A percentile compares a stretch with the other conserved stretches of the same genome.
phyloP scores from a whole-genome alignment of 805 yeast species.

The Yarrowia porcina region DNA sequence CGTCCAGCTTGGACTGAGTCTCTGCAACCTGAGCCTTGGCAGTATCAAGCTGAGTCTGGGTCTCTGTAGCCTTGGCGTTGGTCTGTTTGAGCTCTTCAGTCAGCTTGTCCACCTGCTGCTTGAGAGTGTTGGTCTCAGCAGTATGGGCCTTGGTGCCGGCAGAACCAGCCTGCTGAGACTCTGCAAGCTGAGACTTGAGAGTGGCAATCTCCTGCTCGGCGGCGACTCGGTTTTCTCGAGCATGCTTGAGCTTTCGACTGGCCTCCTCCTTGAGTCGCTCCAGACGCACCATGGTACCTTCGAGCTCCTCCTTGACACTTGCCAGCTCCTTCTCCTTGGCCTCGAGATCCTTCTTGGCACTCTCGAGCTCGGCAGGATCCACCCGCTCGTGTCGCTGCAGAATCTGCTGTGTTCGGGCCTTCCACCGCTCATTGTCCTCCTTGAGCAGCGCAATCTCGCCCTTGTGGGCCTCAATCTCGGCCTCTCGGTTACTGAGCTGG shows the following conservation, averaged over 20 bases:
- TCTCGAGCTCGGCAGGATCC: slow-evolving; percentile 48
- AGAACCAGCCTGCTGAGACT: background rate
- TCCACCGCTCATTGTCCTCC: slow-evolving; percentile 61
- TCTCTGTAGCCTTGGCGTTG: slow-evolving; percentile 26
- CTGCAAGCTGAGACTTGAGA: background rate
- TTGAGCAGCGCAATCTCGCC: slow-evolving; percentile 47
- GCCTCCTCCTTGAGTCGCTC: slow-evolving; percentile 25
- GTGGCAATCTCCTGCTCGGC: slow-evolving; percentile 2
- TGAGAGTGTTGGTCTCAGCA: background rate
- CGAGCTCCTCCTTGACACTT: slow-evolving; percentile 27
- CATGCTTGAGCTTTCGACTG: slow-evolving; percentile 1
- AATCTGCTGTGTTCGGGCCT: slow-evolving; percentile 49
- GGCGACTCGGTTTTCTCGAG: background rate
- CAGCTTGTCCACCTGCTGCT: background rate
- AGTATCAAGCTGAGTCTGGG: slow-evolving; percentile 26
- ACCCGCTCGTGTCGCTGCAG: slow-evolving; percentile 46
- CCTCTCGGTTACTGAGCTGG: slow-evolving; percentile 39
- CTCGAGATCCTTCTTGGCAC: slow-evolving; percentile 36
- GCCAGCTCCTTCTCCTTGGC: slow-evolving; percentile 29
- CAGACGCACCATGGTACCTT: slow-evolving; percentile 16
- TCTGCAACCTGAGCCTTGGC: slow-evolving; percentile 27
- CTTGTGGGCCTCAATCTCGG: slow-evolving; percentile 48
- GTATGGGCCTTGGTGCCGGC: background rate
- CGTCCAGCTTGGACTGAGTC: slow-evolving; percentile 33
- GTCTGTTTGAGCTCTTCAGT: background rate